Evolutionary conservation across 2,329 filamentous ascomycete species (phyloP).

Genomic region (Fusarium cicatricum): DNA sequence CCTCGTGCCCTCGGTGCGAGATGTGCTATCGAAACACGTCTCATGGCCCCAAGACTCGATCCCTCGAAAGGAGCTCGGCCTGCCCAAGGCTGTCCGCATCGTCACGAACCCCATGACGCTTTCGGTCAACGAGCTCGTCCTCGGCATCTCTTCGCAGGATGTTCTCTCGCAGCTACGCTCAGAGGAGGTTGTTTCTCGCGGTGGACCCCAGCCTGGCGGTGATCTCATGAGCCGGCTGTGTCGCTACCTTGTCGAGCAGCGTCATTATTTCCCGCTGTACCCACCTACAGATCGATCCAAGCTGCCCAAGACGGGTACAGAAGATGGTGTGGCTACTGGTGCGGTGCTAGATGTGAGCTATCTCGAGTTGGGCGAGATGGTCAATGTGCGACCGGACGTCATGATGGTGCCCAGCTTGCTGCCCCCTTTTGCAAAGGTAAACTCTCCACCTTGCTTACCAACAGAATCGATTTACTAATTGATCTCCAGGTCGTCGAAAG

Average conservation of each 20-base stretch:
- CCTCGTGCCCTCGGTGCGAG: constrained; percentile 83
- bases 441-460: constrained; percentile 34
- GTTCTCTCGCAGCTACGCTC: constrained; percentile 81
- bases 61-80: constrained; percentile 73
- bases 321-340: constrained; percentile 70
- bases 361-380: constrained; percentile 89
- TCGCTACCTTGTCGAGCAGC: constrained; percentile 83
- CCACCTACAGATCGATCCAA: constrained; percentile 76
- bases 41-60: constrained; percentile 79
- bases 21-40: constrained; percentile 82
- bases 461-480: constrained; percentile 16
- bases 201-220: constrained; percentile 33
- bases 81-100: constrained; percentile 79
- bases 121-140: constrained; percentile 83
- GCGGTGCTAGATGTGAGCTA: constrained; percentile 85
- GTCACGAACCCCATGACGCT: constrained; percentile 92
- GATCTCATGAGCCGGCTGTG: constrained; percentile 76
- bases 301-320: constrained; percentile 70
- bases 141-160: constrained; percentile 86
- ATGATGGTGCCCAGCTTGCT: constrained; percentile 83
- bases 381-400: constrained; percentile 85
- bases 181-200: constrained; percentile 65
- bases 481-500: constrained; percentile 80
- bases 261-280: constrained; percentile 90
- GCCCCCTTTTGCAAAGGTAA: constrained; percentile 87